These are phyloP conservation scores for Mycosphaerella sp. DNA, from an alignment of 2,329 filamentous ascomycete species.

Conservation along the genomic window DNA sequence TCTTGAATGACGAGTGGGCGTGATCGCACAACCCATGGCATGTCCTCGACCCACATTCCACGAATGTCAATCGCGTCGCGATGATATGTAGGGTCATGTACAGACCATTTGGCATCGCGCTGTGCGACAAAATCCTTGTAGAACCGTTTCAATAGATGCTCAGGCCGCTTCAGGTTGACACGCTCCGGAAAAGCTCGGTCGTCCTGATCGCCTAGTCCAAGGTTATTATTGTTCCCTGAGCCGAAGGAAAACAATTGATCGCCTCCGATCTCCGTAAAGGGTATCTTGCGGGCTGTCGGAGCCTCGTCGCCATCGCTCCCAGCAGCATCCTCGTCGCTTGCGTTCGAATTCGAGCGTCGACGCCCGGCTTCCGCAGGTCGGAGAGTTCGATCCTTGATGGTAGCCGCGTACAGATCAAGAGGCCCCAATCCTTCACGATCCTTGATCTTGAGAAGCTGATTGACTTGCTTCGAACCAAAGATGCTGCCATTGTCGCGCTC, in stretches of 20 bases:
- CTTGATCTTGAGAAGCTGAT: conserved; percentile 85
- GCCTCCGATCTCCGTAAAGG: conserved; percentile 46
- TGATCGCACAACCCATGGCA: conserved; percentile 67
- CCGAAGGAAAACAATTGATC: conserved; percentile 92
- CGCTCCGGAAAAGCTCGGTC: conserved; percentile 91
- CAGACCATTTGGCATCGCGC: conserved; percentile 34
- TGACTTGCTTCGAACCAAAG: conserved; percentile 55
- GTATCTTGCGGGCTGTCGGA: conserved; percentile 12
- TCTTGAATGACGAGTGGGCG: conserved; percentile 71
- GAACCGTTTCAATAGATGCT: conserved; percentile 67
- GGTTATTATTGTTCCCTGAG: conserved; percentile 88
- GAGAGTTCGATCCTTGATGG: conserved; percentile 70
- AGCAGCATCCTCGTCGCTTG: conserved; percentile 47
- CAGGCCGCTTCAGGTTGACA: conserved; percentile 66
- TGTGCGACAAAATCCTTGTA: conserved; percentile 59
- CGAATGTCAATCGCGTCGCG: conserved; percentile 16
- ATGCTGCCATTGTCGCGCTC: conserved; percentile 60
- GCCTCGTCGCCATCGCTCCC: conserved; percentile 38
- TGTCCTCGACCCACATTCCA: conserved; percentile 42
- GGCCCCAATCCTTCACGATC: conserved; percentile 92
- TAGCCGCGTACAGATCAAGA: conserved; percentile 85
- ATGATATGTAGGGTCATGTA: conserved; percentile 31
- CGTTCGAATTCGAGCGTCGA: conserved; percentile 29
- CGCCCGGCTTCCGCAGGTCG: conserved; percentile 35
- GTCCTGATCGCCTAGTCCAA: conserved; percentile 92